Percentiles rank a stretch among this genome's conserved stretches.
phyloP scores from a whole-genome alignment of 2,329 filamentous ascomycete species.

The Plenodomus lindquistii region DNA sequence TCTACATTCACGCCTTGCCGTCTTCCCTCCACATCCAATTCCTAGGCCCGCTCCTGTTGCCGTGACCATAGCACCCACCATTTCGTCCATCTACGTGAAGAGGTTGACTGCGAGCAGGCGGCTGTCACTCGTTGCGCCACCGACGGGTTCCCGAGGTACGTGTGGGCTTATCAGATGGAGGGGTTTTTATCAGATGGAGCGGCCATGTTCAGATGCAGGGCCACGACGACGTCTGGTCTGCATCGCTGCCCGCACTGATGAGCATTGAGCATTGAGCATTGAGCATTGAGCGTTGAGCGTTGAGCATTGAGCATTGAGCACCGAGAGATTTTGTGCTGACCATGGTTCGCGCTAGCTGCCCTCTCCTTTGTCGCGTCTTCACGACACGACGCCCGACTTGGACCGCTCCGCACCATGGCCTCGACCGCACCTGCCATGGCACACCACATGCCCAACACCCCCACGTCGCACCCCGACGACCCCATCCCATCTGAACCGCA shows the following conservation, averaged over 20 bases:
- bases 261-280: too few relatives aligned
- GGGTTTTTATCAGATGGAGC: background rate
- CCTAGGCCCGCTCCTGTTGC: background rate
- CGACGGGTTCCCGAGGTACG: background rate
- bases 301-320: too few relatives aligned
- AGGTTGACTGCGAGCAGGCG: constrained; percentile 4
- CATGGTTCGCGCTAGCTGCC: constrained; percentile 24
- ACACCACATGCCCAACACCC: constrained; percentile 44
- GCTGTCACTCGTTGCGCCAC: constrained; percentile 22
- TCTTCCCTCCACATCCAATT: background rate
- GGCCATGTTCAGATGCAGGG: background rate
- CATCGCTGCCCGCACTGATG: constrained; percentile 1
- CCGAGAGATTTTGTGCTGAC: constrained; percentile 28
- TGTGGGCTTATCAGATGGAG: background rate
- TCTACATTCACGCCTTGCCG: background rate
- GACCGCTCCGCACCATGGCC: constrained; percentile 24
- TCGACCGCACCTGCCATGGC: constrained; percentile 23
- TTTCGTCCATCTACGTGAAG: constrained; percentile 9
- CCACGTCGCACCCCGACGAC: constrained; percentile 52
- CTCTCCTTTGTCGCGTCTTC: constrained; percentile 25
- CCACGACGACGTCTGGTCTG: constrained; percentile 3
- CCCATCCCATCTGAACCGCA: constrained; percentile 51
- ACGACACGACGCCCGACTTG: constrained; percentile 6
- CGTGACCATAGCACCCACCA: constrained; percentile 5
- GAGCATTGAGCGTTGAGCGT: too few relatives aligned